These are phyloP conservation scores for Athelia sp. DNA, from an alignment of 1,284 basidiomycete species.

Conservation along the genomic window DNA sequence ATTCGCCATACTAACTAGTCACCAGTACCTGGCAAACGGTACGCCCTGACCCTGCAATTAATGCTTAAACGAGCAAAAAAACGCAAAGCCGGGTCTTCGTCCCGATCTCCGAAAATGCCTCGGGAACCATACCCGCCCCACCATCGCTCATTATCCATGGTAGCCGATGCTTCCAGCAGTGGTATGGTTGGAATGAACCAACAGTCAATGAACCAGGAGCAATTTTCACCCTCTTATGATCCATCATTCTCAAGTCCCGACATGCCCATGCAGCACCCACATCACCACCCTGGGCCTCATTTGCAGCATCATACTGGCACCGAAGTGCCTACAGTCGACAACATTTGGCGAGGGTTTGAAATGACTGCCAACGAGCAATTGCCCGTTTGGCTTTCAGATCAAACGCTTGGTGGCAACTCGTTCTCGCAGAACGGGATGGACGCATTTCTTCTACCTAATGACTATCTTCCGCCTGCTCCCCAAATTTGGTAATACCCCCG, in stretches of 20 bases:
- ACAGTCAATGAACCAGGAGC: slow-evolving; percentile 22
- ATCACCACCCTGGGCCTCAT: slow-evolving; percentile 16
- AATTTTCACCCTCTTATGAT: slow-evolving; percentile 30
- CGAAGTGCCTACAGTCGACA: slow-evolving; percentile 54
- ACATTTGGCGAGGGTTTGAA: slow-evolving; percentile 71
- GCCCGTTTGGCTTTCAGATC: slow-evolving; percentile 79
- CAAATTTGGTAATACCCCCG: slow-evolving; percentile 73
- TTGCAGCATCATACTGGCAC: slow-evolving; percentile 19
- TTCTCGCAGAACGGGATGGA: slow-evolving; percentile 79
- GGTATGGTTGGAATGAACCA: slow-evolving; percentile 7
- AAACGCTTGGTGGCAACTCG: slow-evolving; percentile 66
- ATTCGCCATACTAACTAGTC: slow-evolving; percentile 2
- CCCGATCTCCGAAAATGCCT: slow-evolving; percentile 53
- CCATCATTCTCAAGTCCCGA: slow-evolving; percentile 40
- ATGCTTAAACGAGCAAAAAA: slow-evolving; percentile 81
- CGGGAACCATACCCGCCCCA: slow-evolving; percentile 39
- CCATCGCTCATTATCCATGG: slow-evolving; percentile 27
- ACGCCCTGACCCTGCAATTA: slow-evolving; percentile 80
- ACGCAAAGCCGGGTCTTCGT: slow-evolving; percentile 50
- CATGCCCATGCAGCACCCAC: slow-evolving; percentile 20
- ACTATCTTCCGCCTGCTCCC: slow-evolving; percentile 62
- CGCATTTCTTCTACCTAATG: slow-evolving; percentile 71
- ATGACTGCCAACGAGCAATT: slow-evolving; percentile 66
- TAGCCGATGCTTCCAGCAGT: slow-evolving; percentile 19
- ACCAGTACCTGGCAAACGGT: slow-evolving; percentile 83